Evolutionary conservation across 176 grass and related monocot genomes (phyloP).

Genomic region (Juncus effusus): DNA sequence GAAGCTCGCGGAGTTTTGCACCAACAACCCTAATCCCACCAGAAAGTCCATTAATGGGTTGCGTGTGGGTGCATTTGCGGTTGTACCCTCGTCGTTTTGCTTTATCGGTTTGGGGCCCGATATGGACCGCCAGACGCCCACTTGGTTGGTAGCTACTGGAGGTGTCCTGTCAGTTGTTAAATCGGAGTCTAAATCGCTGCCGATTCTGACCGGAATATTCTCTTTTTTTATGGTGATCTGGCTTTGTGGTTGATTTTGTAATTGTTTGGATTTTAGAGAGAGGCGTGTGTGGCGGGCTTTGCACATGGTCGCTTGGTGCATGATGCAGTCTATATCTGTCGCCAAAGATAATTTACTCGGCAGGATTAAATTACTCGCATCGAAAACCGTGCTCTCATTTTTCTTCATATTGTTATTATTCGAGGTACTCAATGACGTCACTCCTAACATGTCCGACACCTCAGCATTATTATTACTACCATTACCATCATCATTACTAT

Average conservation of each 20-base stretch:
- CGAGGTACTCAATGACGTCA: slow-evolving; percentile 48
- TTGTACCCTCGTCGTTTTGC: slow-evolving; percentile 39
- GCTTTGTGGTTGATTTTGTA: slow-evolving; percentile 32
- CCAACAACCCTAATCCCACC: slow-evolving; percentile 70
- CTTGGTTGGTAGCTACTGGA: slow-evolving; percentile 47
- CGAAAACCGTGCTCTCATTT: slow-evolving; percentile 46
- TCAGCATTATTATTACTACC: slow-evolving; percentile 25
- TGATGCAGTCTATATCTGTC: slow-evolving; percentile 85
- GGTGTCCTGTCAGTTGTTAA: slow-evolving; percentile 34
- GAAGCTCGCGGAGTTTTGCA: slow-evolving; percentile 88
- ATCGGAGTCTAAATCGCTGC: slow-evolving; percentile 33
- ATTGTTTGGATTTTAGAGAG: slow-evolving; percentile 61
- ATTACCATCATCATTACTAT: too few relatives aligned
- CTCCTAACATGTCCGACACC: slow-evolving; percentile 41
- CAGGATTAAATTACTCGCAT: slow-evolving; percentile 56
- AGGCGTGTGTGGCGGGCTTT: slow-evolving; percentile 75
- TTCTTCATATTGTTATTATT: slow-evolving; percentile 48
- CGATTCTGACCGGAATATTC: slow-evolving; percentile 67
- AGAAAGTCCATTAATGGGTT: slow-evolving; percentile 87
- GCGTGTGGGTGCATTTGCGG: slow-evolving; percentile 37
- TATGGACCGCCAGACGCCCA: slow-evolving; percentile 66
- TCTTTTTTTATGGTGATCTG: slow-evolving; percentile 79
- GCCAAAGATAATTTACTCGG: slow-evolving; percentile 80
- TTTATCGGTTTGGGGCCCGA: slow-evolving; percentile 55
- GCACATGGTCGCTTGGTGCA: slow-evolving; percentile 91